Evolutionary conservation across 768 basidiomycete genomes (phyloP).

Genomic region (Rhizopogon roseolus): DNA sequence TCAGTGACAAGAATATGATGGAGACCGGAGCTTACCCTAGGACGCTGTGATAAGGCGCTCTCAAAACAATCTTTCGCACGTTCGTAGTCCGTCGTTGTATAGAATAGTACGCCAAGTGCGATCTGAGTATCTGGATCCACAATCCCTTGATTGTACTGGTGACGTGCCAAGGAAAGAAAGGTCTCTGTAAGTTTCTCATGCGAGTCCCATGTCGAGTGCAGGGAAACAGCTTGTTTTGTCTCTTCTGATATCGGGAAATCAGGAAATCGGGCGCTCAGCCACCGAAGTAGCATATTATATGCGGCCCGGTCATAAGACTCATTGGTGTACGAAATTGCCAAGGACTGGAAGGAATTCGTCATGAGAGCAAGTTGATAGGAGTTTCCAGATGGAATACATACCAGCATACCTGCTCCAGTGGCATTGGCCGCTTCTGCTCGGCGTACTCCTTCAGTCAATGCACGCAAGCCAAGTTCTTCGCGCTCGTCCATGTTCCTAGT

Average conservation of each 20-base stretch:
- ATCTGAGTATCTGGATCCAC: constrained; percentile 91
- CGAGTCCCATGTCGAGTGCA: constrained; percentile 73
- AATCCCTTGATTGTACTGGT: constrained; percentile 68
- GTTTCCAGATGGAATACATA: constrained; percentile 28
- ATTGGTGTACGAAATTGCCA: constrained; percentile 95
- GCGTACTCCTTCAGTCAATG: constrained; percentile 67
- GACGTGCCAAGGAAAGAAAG: constrained; percentile 78
- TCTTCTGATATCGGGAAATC: constrained; percentile 50
- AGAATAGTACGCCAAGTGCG: constrained; percentile 89
- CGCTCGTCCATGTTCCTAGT: constrained; percentile 87
- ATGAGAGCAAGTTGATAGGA: background rate
- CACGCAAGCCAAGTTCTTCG: constrained; percentile 78
- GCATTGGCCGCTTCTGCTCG: constrained; percentile 59
- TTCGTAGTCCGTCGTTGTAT: constrained; percentile 81
- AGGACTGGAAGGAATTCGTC: constrained; percentile 48
- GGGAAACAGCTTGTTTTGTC: constrained; percentile 46
- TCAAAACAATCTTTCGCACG: constrained; percentile 94
- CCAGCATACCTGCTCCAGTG: constrained; percentile 71
- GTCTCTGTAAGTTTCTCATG: constrained; percentile 75
- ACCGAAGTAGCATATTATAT: constrained; percentile 79
- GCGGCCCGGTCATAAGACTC: constrained; percentile 87
- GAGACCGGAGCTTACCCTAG: constrained; percentile 45
- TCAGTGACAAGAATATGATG: background rate
- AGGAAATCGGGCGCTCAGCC: constrained; percentile 69
- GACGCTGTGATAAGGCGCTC: constrained; percentile 73